phyloP scores from a whole-genome alignment of 2,329 filamentous ascomycete genomes.

The Graphilbum fragrans region DNA sequence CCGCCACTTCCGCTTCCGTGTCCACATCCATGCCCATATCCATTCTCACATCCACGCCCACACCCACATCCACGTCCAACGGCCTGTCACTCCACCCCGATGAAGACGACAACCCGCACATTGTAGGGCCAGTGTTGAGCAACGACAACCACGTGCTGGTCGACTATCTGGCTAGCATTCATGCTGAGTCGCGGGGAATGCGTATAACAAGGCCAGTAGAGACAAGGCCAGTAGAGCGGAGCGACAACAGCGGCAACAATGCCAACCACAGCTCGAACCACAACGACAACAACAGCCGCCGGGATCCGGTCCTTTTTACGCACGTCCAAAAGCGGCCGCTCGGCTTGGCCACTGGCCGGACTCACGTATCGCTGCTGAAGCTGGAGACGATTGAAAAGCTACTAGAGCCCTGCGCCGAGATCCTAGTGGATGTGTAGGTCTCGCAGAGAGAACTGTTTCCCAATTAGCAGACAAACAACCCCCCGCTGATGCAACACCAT shows the following conservation, averaged over 20 bases:
- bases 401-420: conserved; percentile 37
- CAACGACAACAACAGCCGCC: neutral
- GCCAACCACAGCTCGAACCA: too few relatives aligned
- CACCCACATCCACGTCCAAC: too few relatives aligned
- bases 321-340: conserved; percentile 1
- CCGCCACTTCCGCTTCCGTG: too few relatives aligned
- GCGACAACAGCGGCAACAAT: neutral
- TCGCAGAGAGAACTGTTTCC: neutral
- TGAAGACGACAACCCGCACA: conserved; percentile 1
- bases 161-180: conserved; percentile 4
- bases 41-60: too few relatives aligned
- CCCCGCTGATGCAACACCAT: conserved; percentile 14
- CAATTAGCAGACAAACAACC: conserved; percentile 26
- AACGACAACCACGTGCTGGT: conserved; percentile 2
- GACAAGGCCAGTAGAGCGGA: neutral
- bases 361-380: neutral
- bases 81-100: too few relatives aligned
- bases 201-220: neutral
- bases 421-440: conserved; percentile 33
- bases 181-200: neutral
- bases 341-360: neutral
- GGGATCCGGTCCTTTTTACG: conserved; percentile 1
- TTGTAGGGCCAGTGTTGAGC: conserved; percentile 1
- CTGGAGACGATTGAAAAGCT: conserved; percentile 42
- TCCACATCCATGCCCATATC: too few relatives aligned